A percentile compares a stretch with the other conserved stretches of the same genome.
Evolutionary conservation across 495 filamentous ascomycete genomes (phyloP).

Genomic region (Penicillium roqueforti): DNA sequence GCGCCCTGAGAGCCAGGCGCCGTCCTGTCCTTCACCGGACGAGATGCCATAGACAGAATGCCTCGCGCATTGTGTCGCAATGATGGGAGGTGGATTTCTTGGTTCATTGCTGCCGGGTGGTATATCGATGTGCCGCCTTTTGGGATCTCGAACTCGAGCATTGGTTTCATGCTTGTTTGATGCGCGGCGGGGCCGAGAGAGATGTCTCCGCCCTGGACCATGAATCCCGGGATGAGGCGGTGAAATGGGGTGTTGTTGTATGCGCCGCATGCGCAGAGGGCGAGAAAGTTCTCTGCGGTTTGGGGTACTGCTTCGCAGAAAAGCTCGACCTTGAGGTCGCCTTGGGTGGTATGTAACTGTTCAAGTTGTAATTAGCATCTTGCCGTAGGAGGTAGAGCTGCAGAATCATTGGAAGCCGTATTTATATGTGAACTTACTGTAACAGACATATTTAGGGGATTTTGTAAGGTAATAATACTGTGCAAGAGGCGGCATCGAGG

Average conservation of each 20-base stretch:
- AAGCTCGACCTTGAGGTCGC: slow-evolving; percentile 91
- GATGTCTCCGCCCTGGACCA: slow-evolving; percentile 85
- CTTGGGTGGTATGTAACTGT: slow-evolving; percentile 83
- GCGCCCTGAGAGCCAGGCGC: slow-evolving; percentile 43
- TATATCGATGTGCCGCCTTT: slow-evolving; percentile 86
- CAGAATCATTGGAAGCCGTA: not conserved
- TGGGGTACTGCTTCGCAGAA: slow-evolving; percentile 94
- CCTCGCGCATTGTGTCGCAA: slow-evolving; percentile 83
- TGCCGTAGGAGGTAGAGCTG: not conserved
- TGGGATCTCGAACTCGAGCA: slow-evolving; percentile 48
- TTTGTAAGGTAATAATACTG: not conserved
- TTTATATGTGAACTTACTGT: slow-evolving; percentile 21
- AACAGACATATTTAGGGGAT: slow-evolving; percentile 28
- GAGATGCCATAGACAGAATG: slow-evolving; percentile 90
- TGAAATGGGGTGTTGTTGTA: slow-evolving; percentile 90
- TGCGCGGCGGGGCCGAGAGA: slow-evolving; percentile 53
- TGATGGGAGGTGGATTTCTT: slow-evolving; percentile 79
- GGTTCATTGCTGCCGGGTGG: slow-evolving; percentile 71
- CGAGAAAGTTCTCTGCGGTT: slow-evolving; percentile 95
- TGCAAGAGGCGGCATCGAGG: slow-evolving; percentile 2
- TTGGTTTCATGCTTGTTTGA: slow-evolving; percentile 34
- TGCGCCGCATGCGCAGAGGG: slow-evolving; percentile 83
- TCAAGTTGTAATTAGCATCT: slow-evolving; percentile 32
- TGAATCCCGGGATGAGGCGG: slow-evolving; percentile 84
- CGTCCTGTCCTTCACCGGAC: slow-evolving; percentile 55